phyloP scores from a whole-genome alignment of 257 asterid species.

The Solanum infundibuliforme region DNA sequence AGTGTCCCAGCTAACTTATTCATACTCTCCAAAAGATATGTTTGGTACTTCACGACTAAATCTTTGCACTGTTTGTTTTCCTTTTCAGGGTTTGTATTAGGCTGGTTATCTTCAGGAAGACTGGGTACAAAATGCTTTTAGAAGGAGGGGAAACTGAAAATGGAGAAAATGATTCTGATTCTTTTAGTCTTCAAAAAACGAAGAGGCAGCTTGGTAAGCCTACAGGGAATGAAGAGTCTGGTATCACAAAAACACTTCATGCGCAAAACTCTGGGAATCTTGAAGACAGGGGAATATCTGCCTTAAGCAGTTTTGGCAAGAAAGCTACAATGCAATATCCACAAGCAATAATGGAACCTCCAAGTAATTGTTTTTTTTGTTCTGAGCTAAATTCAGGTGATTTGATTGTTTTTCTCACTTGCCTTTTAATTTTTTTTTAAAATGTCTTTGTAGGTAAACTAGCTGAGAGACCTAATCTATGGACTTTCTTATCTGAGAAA shows the following conservation, averaged over 20 bases:
- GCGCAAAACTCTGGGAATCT: conserved; percentile 44
- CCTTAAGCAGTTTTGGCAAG: conserved; percentile 75
- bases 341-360: conserved; percentile 52
- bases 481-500: conserved; percentile 53
- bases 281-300: conserved; percentile 84
- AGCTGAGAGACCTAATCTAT: conserved; percentile 37
- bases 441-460: not conserved
- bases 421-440: too few species aligned
- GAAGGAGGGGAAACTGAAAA: conserved; percentile 75
- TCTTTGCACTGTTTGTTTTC: not conserved
- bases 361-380: conserved; percentile 17
- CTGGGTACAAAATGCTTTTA: conserved; percentile 86
- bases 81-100: conserved; percentile 62
- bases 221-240: not conserved
- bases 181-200: conserved; percentile 11
- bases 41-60: not conserved
- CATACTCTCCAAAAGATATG: not conserved
- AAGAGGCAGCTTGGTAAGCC: conserved; percentile 19
- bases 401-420: not conserved
- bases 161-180: conserved; percentile 20
- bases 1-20: not conserved
- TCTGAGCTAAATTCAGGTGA: not conserved
- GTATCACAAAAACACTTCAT: conserved; percentile 18
- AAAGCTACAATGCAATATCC: conserved; percentile 62
- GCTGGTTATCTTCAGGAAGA: conserved; percentile 43